Evolutionary conservation across 2,329 filamentous ascomycete species (phyloP), one percentile per base, ranked within the genome.

Genomic region (Sporothrix variecibatus): DNA sequence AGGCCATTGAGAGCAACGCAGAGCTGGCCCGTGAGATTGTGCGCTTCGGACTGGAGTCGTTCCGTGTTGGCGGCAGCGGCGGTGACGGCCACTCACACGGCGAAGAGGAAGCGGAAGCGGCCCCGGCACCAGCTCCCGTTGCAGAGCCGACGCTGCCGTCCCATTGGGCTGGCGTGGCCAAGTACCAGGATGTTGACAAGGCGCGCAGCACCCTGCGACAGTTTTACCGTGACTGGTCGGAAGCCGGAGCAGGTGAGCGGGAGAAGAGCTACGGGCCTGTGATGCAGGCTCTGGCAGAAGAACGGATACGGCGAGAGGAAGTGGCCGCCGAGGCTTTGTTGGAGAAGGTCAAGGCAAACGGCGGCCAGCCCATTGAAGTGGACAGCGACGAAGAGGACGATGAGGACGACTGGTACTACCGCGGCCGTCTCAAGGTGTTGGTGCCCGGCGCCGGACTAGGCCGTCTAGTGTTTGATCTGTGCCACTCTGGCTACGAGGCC

Each of bases 211-310:
- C 95, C 1, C 87, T 99, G 71, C 91, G 95, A 12, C 96, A 99
- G 80, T 93, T 98, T 81, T 98, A 95, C 82, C 91, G 96, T 20
- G 96, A 99, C 82, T 99, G 97, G 96, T 94, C 93, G 31, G 87
- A 86, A 1, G 94, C 93, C 79, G 96, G 95, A 0, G 85, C 84
- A 2, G 80, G 82, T 0, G 97, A 99, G 84, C 87, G 96, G 53
- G 85, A 89, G n/a, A 89, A 90, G 2, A 94, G 92, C 79, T 97
- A 96, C 80, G 87, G 86, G 0, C 94, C 93, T 0, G 88, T 98
- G 7, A 83, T 97, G 75, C 80, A 82, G 23, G 91, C 90, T 31
- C 85, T 99, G 20, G 83, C 86, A 8, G 81, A 81, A 12, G 88
- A 90, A 80, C 77, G 74, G 75, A 71, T 75, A 72, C 76, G 75